Base-by-base conservation (phyloP, 129 eudicot species). In the Rutidosis leptorrhynchoides region DNA sequence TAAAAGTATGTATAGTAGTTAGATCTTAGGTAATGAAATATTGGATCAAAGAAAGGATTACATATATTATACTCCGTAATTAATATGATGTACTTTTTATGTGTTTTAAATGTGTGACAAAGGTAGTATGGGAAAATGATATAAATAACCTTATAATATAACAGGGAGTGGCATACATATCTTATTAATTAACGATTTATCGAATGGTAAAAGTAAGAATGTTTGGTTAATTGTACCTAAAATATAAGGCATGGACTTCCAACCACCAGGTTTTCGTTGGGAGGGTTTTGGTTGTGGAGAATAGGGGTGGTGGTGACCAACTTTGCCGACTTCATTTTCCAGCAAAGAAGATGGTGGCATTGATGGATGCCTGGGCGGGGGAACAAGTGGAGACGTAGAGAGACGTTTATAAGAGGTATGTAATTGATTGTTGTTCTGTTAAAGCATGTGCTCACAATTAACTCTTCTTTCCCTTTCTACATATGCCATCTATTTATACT, bases 161-260 rank as follows among this genome's bases (percentile, higher is more conserved):
- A 37, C 29, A 7, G n/a, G n/a, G n/a, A 12, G 32, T 30, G 53
- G 30, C 3, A 25, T 26, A n/a, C 26, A 14, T 65, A 65, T 2
- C 4, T 37, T 9, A 1, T 9, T 35, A 53, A 5, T 0, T 29
- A 30, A 17, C 6, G 46, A 19, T 6, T 21, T 48, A 45, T 4
- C 20, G 21, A 62, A 24, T 5, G 35, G 21, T 15, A 33, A 9
- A 55, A 32, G 28, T 22, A 52, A 55, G 70, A 24, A 11, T 1
- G 1, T n/a, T n/a, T n/a, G n/a, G 0, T 1, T 37, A 37, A 9
- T 11, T 48, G 12, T 57, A 90, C 95, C 97, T 70, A 90, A 65
- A 65, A 90, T 42, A 59, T 66, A 90, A 7, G 95, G 93, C 93
- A 90, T 90, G 80, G 97, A 58, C 62, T 69, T 90, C 95, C 95